A percentile compares a stretch with the other conserved stretches of the same genome.
Evolutionary conservation across 2,329 filamentous ascomycete genomes (phyloP).

Genomic region (Diplodia seriata): DNA sequence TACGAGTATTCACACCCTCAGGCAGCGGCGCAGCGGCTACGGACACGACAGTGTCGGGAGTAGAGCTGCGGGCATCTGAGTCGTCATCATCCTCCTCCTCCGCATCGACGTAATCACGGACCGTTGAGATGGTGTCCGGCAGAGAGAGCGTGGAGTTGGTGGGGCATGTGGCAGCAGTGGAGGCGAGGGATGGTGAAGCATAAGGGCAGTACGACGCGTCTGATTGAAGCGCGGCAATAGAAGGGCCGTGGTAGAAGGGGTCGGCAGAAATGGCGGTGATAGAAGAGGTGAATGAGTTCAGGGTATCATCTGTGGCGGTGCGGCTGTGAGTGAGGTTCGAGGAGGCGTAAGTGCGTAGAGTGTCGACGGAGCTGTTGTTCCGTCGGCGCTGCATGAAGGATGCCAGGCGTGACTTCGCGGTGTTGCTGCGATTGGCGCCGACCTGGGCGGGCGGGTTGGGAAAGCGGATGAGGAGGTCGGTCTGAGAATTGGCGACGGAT

Average conservation of each 20-base stretch:
- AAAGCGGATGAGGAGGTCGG: conserved; percentile 14
- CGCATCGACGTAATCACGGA: not conserved
- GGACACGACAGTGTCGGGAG: conserved; percentile 8
- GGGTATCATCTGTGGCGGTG: conserved; percentile 17
- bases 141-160: conserved; percentile 18
- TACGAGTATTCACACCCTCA: conserved; percentile 1
- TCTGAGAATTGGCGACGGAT: conserved; percentile 14
- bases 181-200: conserved; percentile 9
- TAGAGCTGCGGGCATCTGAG: conserved; percentile 18
- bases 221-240: not conserved
- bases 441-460: conserved; percentile 4
- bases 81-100: conserved; percentile 6
- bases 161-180: conserved; percentile 10
- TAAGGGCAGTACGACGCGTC: not conserved
- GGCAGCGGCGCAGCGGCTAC: not conserved
- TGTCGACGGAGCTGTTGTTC: conserved; percentile 15
- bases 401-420: not conserved
- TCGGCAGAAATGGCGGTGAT: not conserved
- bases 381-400: conserved; percentile 21
- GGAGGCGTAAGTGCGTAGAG: not conserved
- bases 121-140: conserved; percentile 10
- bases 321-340: conserved; percentile 14
- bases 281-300: conserved; percentile 11
- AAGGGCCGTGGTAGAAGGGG: conserved; percentile 13
- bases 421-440: conserved; percentile 4